A percentile compares a stretch with the other conserved stretches of the same genome.
Evolutionary conservation across 345 rosid genomes (phyloP).

Genomic region (Dipteronia sinensis): DNA sequence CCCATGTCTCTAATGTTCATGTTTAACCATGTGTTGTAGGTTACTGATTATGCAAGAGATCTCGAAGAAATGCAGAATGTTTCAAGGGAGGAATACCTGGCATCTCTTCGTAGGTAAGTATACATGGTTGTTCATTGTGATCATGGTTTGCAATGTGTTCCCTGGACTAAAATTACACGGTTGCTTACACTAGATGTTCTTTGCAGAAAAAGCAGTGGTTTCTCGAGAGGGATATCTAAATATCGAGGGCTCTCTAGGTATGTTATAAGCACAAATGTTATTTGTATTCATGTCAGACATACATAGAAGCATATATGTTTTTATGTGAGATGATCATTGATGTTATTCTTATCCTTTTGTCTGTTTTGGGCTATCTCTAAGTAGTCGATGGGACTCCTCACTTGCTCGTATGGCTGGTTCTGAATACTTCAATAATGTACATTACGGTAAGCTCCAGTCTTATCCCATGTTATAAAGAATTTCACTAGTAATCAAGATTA

Average conservation of each 20-base stretch:
- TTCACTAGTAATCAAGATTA: neutral
- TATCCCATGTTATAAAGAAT: conserved; percentile 18
- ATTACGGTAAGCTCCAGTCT: conserved; percentile 53
- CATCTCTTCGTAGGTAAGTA: conserved; percentile 84
- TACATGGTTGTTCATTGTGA: conserved; percentile 19
- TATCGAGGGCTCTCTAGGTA: conserved; percentile 97
- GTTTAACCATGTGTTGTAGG: conserved; percentile 44
- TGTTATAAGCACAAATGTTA: conserved; percentile 13
- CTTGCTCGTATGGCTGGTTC: conserved; percentile 76
- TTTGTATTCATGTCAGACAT: neutral
- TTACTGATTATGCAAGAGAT: conserved; percentile 90
- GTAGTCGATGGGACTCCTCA: conserved; percentile 88
- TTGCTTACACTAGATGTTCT: conserved; percentile 36
- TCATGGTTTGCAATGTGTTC: conserved; percentile 15
- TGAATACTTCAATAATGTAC: conserved; percentile 69
- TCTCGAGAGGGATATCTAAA: conserved; percentile 91
- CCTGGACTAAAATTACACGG: conserved; percentile 8
- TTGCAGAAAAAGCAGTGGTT: conserved; percentile 96
- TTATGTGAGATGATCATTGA: conserved; percentile 14
- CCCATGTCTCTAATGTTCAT: neutral
- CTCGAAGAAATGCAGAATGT: conserved; percentile 98
- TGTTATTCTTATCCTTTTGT: conserved; percentile 6
- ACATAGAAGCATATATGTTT: neutral
- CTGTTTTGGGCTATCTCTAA: conserved; percentile 22
- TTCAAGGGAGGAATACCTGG: conserved; percentile 94